phyloP scores from a whole-genome alignment of 768 basidiomycete species.

The Mycena filopes region DNA sequence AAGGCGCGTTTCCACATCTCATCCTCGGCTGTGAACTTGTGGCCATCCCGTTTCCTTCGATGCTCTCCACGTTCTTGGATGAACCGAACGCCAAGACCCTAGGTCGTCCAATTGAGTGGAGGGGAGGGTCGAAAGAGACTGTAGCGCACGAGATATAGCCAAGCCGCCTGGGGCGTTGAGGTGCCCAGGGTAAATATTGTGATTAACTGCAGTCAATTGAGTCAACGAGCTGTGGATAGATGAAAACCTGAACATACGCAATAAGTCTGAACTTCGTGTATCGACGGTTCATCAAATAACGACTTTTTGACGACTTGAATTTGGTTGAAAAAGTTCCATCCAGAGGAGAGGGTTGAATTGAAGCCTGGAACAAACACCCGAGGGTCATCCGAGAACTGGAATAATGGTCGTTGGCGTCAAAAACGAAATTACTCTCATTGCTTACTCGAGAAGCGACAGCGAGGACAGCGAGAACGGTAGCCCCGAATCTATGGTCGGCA shows the following conservation, averaged over 20 bases:
- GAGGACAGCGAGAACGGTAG: slow-evolving; percentile 70
- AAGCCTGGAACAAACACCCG: slow-evolving; percentile 48
- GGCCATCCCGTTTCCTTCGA: slow-evolving; percentile 52
- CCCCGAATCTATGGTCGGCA: slow-evolving; percentile 61
- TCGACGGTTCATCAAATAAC: slow-evolving; percentile 62
- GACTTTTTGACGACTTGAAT: slow-evolving; percentile 70
- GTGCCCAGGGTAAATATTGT: slow-evolving; percentile 51
- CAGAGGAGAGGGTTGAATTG: slow-evolving; percentile 55
- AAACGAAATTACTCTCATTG: slow-evolving; percentile 48
- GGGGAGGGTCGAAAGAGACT: background rate
- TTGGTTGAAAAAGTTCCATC: slow-evolving; percentile 72
- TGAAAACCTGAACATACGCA: slow-evolving; percentile 55
- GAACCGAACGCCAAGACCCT: slow-evolving; percentile 66
- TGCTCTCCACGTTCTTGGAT: slow-evolving; percentile 75
- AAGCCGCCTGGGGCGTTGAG: slow-evolving; percentile 61
- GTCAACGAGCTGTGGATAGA: background rate
- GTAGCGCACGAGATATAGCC: slow-evolving; percentile 55
- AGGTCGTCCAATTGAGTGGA: background rate
- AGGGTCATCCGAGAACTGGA: slow-evolving; percentile 65
- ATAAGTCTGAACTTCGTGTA: slow-evolving; percentile 80
- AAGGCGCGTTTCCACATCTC: slow-evolving; percentile 73
- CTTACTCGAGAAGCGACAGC: slow-evolving; percentile 63
- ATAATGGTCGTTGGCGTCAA: slow-evolving; percentile 51
- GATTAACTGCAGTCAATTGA: slow-evolving; percentile 39
- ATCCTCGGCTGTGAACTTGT: slow-evolving; percentile 52